Conservation (phyloP, 768 basidiomycete genomes). For the Russula dissimulans region DNA sequence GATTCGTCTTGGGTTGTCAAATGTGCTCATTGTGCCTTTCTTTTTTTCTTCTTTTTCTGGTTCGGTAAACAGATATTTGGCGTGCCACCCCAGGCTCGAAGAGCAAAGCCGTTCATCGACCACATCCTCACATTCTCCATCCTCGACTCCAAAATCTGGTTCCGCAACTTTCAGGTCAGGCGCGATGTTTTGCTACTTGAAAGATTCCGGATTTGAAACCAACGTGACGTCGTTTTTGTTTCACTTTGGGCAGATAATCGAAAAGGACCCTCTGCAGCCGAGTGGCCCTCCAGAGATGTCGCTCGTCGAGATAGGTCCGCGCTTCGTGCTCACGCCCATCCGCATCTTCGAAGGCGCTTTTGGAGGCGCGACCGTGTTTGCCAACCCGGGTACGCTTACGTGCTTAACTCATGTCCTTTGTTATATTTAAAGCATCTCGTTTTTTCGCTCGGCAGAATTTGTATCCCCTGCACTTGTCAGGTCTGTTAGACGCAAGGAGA, state of each 20-base stretch:
- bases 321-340: constrained; percentile 95
- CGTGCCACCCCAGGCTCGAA: constrained; percentile 83
- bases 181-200: too few relatives aligned
- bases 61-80: constrained; percentile 73
- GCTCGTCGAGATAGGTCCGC: constrained; percentile 94
- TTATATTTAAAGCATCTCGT: not conserved
- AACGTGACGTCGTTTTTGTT: not conserved
- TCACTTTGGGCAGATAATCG: constrained; percentile 57
- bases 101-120: constrained; percentile 95
- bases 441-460: constrained; percentile 53
- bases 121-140: constrained; percentile 96
- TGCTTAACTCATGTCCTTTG: not conserved
- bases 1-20: too few relatives aligned
- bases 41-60: too few relatives aligned
- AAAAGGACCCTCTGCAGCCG: constrained; percentile 87
- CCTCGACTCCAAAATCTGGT: constrained; percentile 96
- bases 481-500: constrained; percentile 54
- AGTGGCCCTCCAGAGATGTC: constrained; percentile 77
- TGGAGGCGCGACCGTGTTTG: constrained; percentile 87
- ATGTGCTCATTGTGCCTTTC: too few relatives aligned
- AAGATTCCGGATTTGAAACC: not conserved
- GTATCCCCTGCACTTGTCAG: constrained; percentile 79
- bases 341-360: constrained; percentile 98
- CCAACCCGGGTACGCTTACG: constrained; percentile 69
- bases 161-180: constrained; percentile 91